These are phyloP conservation scores for Diplodia corticola DNA, from an alignment of 2,329 filamentous ascomycete genomes.

Conservation along the genomic window DNA sequence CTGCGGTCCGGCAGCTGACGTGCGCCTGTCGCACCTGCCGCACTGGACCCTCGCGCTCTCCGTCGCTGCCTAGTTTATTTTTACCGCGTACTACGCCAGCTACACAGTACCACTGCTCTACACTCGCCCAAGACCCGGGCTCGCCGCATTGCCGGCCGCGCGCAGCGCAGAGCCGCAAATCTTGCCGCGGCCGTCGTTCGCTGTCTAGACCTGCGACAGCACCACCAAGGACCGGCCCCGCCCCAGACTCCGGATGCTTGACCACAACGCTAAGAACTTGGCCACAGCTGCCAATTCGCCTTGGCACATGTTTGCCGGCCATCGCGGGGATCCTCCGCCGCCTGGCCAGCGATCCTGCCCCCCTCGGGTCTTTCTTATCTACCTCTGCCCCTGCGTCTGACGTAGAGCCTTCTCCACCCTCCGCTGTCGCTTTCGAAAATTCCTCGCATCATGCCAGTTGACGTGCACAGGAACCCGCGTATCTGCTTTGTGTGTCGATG, in stretches of 20 bases:
- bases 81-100: not conserved
- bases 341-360: not conserved
- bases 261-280: not conserved
- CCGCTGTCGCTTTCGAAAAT: not conserved
- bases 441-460: not conserved
- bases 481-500: not conserved
- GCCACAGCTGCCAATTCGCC: not conserved
- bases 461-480: not conserved
- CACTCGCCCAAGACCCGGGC: not conserved
- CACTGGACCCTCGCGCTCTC: not conserved
- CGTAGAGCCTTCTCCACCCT: not conserved
- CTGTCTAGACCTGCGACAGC: not conserved
- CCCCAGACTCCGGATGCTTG: slow-evolving; percentile 7
- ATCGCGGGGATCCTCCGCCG: slow-evolving; percentile 4
- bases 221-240: not conserved
- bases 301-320: not conserved
- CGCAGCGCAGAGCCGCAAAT: not conserved
- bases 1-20: not conserved
- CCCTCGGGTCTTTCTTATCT: not conserved
- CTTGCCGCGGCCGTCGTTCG: not conserved
- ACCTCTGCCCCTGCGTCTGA: not conserved
- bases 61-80: slow-evolving; percentile 5
- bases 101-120: not conserved
- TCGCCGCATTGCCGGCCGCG: not conserved
- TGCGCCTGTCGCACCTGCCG: not conserved